Conservation (phyloP, 163 green algal genomes). For the Dunaliella salina region DNA sequence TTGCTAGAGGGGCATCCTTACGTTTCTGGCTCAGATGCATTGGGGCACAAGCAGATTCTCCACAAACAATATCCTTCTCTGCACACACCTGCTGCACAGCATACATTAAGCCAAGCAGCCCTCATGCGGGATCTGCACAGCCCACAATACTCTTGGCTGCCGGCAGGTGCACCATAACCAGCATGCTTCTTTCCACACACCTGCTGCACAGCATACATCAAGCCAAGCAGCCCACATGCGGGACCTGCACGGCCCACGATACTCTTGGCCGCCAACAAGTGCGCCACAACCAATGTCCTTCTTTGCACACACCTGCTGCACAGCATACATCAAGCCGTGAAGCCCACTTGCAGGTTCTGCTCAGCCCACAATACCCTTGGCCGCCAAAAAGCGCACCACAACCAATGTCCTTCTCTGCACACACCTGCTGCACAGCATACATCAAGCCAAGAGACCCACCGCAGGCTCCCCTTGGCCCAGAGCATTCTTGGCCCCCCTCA, state of each 20-base stretch:
- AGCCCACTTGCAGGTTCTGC: slow-evolving; percentile 51
- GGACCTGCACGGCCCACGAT: slow-evolving; percentile 55
- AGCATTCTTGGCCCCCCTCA: slow-evolving; percentile 46
- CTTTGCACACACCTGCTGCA: slow-evolving; percentile 18
- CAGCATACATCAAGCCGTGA: slow-evolving; percentile 28
- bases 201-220: slow-evolving; percentile 29
- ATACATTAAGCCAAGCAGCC: too few species aligned
- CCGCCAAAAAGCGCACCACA: too few species aligned
- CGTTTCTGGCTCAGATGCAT: too few species aligned
- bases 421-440: too few species aligned
- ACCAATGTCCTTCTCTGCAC: too few species aligned
- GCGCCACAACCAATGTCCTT: too few species aligned
- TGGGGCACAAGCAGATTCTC: too few species aligned
- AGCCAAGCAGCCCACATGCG: slow-evolving; percentile 39
- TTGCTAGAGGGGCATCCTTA: too few species aligned
- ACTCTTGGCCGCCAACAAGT: slow-evolving; percentile 48
- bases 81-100: background rate
- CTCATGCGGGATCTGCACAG: slow-evolving; percentile 12
- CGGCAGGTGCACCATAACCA: slow-evolving; percentile 18
- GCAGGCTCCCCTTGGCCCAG: slow-evolving; percentile 28
- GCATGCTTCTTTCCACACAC: background rate
- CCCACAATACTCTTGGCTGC: slow-evolving; percentile 47
- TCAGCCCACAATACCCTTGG: too few species aligned
- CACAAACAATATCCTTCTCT: too few species aligned
- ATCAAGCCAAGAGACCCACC: too few species aligned